Evolutionary conservation across 441 rosid species (phyloP), one percentile per base, ranked within the genome.

Genomic region (Capsella rubella): DNA sequence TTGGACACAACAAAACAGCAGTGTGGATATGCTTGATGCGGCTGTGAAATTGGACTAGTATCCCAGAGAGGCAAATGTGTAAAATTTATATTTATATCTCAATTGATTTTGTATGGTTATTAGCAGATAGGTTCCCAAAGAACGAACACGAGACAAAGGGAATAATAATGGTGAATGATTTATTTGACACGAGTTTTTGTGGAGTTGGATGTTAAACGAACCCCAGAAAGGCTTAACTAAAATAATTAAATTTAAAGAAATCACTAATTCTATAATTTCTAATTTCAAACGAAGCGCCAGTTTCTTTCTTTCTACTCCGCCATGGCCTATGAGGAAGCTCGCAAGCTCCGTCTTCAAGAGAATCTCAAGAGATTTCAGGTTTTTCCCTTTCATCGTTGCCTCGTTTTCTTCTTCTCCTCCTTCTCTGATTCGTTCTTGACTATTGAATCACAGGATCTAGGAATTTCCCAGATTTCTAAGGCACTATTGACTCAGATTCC

Each of bases 1-100:
- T 8, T 96, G 99, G 99, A 79, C 87, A 39, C 98, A 93, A 66
- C 99, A 96, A 82, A 93, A 92, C 75, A 95, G 66, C 67, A 79
- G 84, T 6, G 73, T 81, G 29, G 97, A 95, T 84, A 79, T 83
- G 62, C 57, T 82, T 74, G 97, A 92, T 81, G 77, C 79, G 27
- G 84, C 91, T 72, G 28, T 81, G 65, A 87, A 88, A 76, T 60
- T 81, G 74, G 87, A 72, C n/a, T 83, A 67, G 73, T 69, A 0
- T 55, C 64, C 39, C 18, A 53, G 27, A 37, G 28, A 54, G 47
- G 32, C 47, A 56, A 11, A 29, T 28, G 47, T 64, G 79, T 76
- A 46, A 35, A 54, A 63, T 39, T 2, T 29, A 63, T 37, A 14
- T 57, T 13, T 46, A 46, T 45, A 29, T 27, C 37, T 28, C 66